phyloP scores from a whole-genome alignment of 352 stramenopile species.

The Phytophthora sojae region DNA sequence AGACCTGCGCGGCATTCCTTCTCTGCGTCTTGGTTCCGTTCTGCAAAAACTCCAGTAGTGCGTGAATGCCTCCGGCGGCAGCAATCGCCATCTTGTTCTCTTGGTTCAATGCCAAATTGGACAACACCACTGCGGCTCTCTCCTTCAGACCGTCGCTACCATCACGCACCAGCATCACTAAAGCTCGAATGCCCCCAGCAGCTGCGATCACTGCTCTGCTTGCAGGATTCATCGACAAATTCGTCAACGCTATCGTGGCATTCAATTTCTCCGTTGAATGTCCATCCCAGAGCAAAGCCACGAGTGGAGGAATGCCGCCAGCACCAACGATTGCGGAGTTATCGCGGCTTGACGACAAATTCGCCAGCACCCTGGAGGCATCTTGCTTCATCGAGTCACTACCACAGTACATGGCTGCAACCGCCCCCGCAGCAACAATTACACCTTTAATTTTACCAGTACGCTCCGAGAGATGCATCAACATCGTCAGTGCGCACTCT shows the following conservation, averaged over 20 bases:
- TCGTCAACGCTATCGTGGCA: background rate
- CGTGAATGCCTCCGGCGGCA: background rate
- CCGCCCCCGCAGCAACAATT: background rate
- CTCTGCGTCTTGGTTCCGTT: background rate
- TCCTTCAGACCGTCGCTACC: background rate
- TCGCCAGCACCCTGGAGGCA: background rate
- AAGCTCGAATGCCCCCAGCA: background rate
- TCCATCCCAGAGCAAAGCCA: background rate
- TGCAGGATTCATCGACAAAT: constrained; percentile 3
- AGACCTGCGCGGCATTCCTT: background rate
- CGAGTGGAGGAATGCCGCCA: background rate
- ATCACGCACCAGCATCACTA: constrained; percentile 2
- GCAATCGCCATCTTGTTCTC: background rate
- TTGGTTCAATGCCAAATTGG: background rate
- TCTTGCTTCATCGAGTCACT: background rate
- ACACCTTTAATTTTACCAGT: background rate
- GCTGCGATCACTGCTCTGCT: background rate
- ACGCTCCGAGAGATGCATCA: background rate
- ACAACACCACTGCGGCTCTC: background rate
- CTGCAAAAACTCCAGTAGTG: background rate
- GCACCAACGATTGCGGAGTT: background rate
- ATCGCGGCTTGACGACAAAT: background rate
- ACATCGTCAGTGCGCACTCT: background rate
- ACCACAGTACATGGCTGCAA: background rate
- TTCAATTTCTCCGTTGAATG: background rate